These are phyloP conservation scores for Globisporangium megalacanthum DNA, from an alignment of 352 stramenopile genomes.

Conservation along the genomic window DNA sequence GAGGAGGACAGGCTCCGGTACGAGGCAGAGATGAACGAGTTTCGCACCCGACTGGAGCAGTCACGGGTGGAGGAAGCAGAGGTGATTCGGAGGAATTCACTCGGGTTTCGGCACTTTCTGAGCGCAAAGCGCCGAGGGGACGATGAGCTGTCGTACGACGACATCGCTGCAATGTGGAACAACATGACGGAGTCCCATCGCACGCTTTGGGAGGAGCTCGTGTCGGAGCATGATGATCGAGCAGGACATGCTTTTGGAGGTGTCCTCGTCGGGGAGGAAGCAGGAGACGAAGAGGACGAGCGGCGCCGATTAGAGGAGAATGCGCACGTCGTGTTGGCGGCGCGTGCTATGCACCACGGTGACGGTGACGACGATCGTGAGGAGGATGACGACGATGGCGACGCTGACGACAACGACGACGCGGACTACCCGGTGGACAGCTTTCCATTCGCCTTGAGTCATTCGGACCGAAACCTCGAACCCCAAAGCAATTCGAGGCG, in stretches of 20 bases:
- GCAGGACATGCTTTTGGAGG: not conserved
- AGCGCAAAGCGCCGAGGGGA: slow-evolving; percentile 24
- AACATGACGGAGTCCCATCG: slow-evolving; percentile 31
- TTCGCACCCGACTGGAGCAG: slow-evolving; percentile 14
- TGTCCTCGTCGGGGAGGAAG: slow-evolving; percentile 2
- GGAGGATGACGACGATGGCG: not conserved
- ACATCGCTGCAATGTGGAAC: slow-evolving; percentile 27
- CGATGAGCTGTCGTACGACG: slow-evolving; percentile 17
- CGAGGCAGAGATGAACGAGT: slow-evolving; percentile 26
- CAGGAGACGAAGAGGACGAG: slow-evolving; percentile 10
- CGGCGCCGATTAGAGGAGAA: slow-evolving; percentile 22
- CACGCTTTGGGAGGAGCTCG: slow-evolving; percentile 31
- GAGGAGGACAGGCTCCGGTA: slow-evolving; percentile 47
- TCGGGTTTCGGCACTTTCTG: slow-evolving; percentile 32
- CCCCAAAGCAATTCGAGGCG: not conserved
- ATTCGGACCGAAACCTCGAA: not conserved
- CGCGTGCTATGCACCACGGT: slow-evolving; percentile 6
- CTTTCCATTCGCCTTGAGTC: not conserved
- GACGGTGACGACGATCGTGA: slow-evolving; percentile 1
- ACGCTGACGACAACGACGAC: slow-evolving; percentile 1
- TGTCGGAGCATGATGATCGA: slow-evolving; percentile 13
- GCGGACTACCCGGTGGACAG: not conserved
- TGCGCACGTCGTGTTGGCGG: slow-evolving; percentile 16
- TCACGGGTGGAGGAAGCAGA: slow-evolving; percentile 11
- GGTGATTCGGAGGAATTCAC: slow-evolving; percentile 12